Base-by-base conservation (phyloP, 192 early-diverging fungal genomes). In the Anaeromyces robustus region DNA sequence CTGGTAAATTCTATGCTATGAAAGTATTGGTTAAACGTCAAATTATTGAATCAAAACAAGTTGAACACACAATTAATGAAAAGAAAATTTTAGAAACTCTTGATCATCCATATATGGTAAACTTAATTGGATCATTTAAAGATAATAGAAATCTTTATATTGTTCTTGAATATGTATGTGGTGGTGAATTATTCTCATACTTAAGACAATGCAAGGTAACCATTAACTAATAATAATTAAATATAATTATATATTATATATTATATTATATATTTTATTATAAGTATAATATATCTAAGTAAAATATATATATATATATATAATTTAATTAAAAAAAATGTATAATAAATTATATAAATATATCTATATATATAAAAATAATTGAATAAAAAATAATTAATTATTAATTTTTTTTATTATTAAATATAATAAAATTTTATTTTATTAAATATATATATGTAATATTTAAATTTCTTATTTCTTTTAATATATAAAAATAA, bases 41-140 rank as follows among this genome's bases (percentile, higher is more conserved):
- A 80, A 95, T 99, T 12, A 95, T 99, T 77, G 93, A 94, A 79
- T 89, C 95, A 84, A 95, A 95, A 85, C 97, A 99, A 84, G 96
- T 99, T 17, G 96, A 99, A 88, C 97, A 99, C 83, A 97, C 96
- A 32, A 94, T 97, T 82, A 99, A 97, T 87, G 97, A 99, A 87
- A 95, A 96, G 83, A 88, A 90, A 79, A 97, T 99, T 82, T 87
- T 99, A 28, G 96, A 95, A 82, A 86, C 89, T 80, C 92, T 96
- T 78, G 88, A 91, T 82, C 94, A 94, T 81, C 96, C 96, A 19
- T 98, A 97, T 82, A 85, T 98, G 78, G 96, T 99, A 80, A 89
- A 91, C 82, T 92, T 99, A 88, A 91, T 96, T 86, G 95, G 95
- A 7, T 96, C 95, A 17, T 97, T 96, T 85, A 95, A 99, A 89